Evolutionary conservation across 139 green algal genomes (phyloP).

Genomic region (Zygnema circumcarinatum): DNA sequence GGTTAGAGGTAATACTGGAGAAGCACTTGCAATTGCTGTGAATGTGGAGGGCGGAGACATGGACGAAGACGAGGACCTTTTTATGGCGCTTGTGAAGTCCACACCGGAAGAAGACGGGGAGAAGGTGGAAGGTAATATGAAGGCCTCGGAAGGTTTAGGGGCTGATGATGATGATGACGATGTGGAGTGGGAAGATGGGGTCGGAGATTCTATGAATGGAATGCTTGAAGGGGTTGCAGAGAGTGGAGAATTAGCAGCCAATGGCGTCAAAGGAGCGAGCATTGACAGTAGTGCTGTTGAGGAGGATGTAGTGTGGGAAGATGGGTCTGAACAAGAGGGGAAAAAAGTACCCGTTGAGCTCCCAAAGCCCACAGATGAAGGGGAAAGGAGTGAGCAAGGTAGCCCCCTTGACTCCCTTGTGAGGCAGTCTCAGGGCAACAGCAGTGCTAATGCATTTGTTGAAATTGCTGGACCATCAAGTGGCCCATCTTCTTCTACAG

Average conservation of each 20-base stretch:
- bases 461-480: no score
- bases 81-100: slow-evolving; percentile 20
- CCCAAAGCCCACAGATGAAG: no score
- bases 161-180: slow-evolving; percentile 37
- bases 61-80: slow-evolving; percentile 1
- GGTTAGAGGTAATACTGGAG: not conserved
- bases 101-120: not conserved
- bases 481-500: no score
- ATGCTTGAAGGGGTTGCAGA: slow-evolving; percentile 3
- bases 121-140: not conserved
- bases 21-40: not conserved
- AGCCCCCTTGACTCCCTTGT: no score
- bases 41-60: slow-evolving; percentile 6
- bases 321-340: not conserved
- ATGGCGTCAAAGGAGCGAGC: not conserved
- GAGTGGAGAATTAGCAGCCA: not conserved
- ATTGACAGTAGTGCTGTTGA: slow-evolving; percentile 3
- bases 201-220: not conserved
- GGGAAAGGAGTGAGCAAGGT: no score
- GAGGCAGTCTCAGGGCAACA: no score
- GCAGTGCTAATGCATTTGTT: no score
- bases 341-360: no score
- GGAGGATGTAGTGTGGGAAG: slow-evolving; percentile 31
- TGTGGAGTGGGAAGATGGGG: slow-evolving; percentile 56
- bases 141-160: not conserved